Evolutionary conservation across 495 filamentous ascomycete species (phyloP), one percentile per base, ranked within the genome.

Genomic region (Geopyxis carbonaria): DNA sequence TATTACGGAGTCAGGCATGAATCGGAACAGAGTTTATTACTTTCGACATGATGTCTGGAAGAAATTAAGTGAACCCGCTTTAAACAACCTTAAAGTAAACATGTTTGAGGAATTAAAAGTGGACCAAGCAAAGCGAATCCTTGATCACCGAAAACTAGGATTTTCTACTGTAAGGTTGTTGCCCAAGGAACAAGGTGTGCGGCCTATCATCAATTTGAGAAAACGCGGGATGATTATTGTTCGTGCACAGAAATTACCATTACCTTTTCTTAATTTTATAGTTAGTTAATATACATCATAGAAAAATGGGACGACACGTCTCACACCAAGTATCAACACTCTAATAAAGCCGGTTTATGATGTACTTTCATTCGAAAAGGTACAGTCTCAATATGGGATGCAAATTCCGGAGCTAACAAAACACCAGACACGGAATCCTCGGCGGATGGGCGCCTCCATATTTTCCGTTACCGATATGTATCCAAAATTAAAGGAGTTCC

Each of bases 41-140:
- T 95, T 94, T 48, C 76, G 86, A 3, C 91, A 97, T 45, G 89
- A 97, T 50, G 65, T 85, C 25, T 97, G 89, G 89, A 68, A 72
- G 41, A 66, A 64, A 11, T 50, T 94, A 30, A 75, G 72, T 6
- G 77, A 86, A 45, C 75, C 83, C 10, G 72, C 78, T 0, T 59
- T 94, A 53, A 59, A 66, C 1, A 53, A 61, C 5, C 61, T 97
- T 13, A 91, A 84, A 56, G 44, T 58, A 4, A 65, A 64, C 2
- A 86, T 86, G 69, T 83, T 93, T 40, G 76, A 86, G 48, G 80
- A 87, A 45, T 53, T 93, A n/a, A 67, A 67, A 14, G 48, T 64
- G 11, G 64, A 67, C 0, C 58, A 61, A 19, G 81, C 76, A 0
- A 56, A 62, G 11, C 59, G 61, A 13, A 61, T 82, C 28, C 62